Evolutionary conservation across 179 eudicot genomes (phyloP).

Genomic region (Amaranthus tricolor): DNA sequence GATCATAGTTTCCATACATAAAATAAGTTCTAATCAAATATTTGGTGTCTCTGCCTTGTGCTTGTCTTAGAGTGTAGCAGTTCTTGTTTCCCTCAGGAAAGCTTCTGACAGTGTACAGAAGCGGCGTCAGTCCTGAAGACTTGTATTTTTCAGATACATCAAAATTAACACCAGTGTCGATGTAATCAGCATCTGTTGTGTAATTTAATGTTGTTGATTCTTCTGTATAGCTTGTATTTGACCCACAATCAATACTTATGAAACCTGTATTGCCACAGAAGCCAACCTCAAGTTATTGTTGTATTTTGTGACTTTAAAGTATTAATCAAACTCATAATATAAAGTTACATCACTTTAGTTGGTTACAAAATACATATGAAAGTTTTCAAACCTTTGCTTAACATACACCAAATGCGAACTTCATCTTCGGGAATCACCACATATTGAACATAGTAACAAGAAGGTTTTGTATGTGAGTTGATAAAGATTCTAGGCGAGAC

Average conservation of each 20-base stretch:
- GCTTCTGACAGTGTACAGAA: conserved; percentile 26
- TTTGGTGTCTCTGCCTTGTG: conserved; percentile 6
- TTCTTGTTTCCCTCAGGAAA: conserved; percentile 40
- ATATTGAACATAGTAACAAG: too few relatives aligned
- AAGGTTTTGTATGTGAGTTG: too few relatives aligned
- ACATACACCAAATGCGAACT: too few relatives aligned
- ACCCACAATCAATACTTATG: conserved; percentile 2
- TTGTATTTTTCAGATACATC: not conserved
- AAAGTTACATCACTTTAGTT: too few relatives aligned
- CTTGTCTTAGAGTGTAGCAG: not conserved
- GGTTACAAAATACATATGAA: too few relatives aligned
- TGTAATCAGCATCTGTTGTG: not conserved
- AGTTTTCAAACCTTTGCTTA: too few relatives aligned
- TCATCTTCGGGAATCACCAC: too few relatives aligned
- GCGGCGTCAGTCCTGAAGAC: not conserved
- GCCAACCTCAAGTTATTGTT: too few relatives aligned
- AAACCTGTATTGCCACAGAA: not conserved
- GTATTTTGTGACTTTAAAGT: not conserved
- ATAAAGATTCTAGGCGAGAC: too few relatives aligned
- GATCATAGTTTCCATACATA: conserved; percentile 47
- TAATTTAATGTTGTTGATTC: not conserved
- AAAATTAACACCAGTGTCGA: not conserved
- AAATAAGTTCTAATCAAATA: conserved; percentile 41
- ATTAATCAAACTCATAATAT: too few relatives aligned
- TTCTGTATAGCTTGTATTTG: not conserved